A percentile compares a stretch with the other conserved stretches of the same genome.
phyloP scores from a whole-genome alignment of 805 yeast species.

The Pichia thaimueangensis region DNA sequence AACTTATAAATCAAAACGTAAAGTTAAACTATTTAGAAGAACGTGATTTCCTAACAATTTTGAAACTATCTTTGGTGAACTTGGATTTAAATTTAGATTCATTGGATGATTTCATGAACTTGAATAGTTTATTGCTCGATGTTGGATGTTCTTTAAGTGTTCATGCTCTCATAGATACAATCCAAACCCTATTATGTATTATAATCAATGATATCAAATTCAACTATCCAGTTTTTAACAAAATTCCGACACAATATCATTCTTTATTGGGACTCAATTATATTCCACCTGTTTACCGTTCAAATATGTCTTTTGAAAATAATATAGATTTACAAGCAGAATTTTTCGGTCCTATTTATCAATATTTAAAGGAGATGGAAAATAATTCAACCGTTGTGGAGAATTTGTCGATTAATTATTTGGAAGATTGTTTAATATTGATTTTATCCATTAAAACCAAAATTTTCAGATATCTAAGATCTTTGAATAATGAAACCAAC shows the following conservation, averaged over 20 bases:
- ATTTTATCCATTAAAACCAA: slow-evolving; percentile 31
- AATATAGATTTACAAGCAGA: slow-evolving; percentile 15
- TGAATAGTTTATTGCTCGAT: slow-evolving; percentile 21
- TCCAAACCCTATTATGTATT: slow-evolving; percentile 21
- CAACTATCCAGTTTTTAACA: slow-evolving; percentile 1
- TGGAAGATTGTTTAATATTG: slow-evolving; percentile 30
- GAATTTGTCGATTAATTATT: slow-evolving; percentile 8
- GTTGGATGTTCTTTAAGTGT: slow-evolving; percentile 31
- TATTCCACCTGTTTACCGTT: slow-evolving; percentile 27
- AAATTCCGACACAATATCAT: slow-evolving; percentile 14
- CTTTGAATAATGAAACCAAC: slow-evolving; percentile 17
- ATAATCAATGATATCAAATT: slow-evolving; percentile 17
- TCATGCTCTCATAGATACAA: slow-evolving; percentile 29
- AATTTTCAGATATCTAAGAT: slow-evolving; percentile 16
- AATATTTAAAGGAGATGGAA: slow-evolving; percentile 14
- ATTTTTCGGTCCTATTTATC: slow-evolving; percentile 6
- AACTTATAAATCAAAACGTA: slow-evolving; percentile 28
- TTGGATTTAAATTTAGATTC: slow-evolving; percentile 18
- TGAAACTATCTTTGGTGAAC: slow-evolving; percentile 18
- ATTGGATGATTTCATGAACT: slow-evolving; percentile 16
- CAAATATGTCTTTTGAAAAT: slow-evolving; percentile 23
- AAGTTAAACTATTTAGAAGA: slow-evolving; percentile 22
- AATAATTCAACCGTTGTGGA: slow-evolving; percentile 12
- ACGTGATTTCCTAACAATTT: slow-evolving; percentile 16
- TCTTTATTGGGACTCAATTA: slow-evolving; percentile 21